These are phyloP conservation scores for Marchantia paleacea DNA, from an alignment of 225 moss, liverwort and hornwort genomes.

Conservation along the genomic window DNA sequence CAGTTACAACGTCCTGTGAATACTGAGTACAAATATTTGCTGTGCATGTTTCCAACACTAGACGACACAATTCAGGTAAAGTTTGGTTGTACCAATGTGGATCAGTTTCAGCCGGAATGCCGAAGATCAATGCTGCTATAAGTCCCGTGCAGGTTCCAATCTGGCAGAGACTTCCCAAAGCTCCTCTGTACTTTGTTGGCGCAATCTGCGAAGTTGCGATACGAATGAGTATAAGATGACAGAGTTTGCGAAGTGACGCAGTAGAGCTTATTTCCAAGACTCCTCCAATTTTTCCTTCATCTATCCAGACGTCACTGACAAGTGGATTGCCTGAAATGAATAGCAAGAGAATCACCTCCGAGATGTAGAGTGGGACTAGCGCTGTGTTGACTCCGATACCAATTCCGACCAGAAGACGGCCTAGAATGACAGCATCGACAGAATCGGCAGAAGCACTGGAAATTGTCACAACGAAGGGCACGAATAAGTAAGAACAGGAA, in stretches of 20 bases:
- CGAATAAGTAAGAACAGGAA: background rate
- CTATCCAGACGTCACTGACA: background rate
- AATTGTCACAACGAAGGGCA: background rate
- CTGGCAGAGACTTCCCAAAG: slow-evolving; percentile 83
- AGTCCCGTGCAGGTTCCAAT: slow-evolving; percentile 89
- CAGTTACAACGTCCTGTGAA: no score
- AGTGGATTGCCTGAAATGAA: background rate
- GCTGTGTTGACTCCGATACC: slow-evolving; percentile 97
- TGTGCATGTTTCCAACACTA: background rate
- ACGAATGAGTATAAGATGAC: background rate
- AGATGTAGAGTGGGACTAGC: slow-evolving; percentile 90
- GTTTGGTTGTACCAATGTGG: slow-evolving; percentile 70
- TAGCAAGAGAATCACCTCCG: slow-evolving; percentile 56
- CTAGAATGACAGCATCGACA: slow-evolving; percentile 62
- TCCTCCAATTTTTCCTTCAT: background rate
- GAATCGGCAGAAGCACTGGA: slow-evolving; percentile 73
- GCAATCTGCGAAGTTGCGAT: slow-evolving; percentile 55
- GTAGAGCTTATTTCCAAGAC: no score
- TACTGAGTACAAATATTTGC: background rate
- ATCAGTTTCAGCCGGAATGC: slow-evolving; percentile 80
- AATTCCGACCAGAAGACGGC: slow-evolving; percentile 86
- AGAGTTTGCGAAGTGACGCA: background rate
- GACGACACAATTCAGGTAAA: no score
- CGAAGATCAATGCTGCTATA: slow-evolving; percentile 71
- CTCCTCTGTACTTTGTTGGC: slow-evolving; percentile 86